These are phyloP conservation scores for Oryza glaberrima DNA, from an alignment of 176 grass and related monocot genomes.

Conservation along the genomic window DNA sequence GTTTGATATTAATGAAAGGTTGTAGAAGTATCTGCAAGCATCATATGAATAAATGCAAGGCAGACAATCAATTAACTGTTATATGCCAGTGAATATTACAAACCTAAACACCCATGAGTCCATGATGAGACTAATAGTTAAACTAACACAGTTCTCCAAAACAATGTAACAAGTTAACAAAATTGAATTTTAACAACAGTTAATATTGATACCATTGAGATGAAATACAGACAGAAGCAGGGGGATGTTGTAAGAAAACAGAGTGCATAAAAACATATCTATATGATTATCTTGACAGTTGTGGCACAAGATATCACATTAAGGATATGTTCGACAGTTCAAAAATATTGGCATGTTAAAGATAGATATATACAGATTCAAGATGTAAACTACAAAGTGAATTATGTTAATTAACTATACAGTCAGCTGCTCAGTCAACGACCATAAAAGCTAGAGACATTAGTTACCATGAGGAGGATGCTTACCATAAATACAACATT, in stretches of 20 bases:
- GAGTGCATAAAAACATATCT: neutral
- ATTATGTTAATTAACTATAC: conserved; percentile 7
- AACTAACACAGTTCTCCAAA: conserved; percentile 10
- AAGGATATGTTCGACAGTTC: neutral
- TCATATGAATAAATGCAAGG: conserved; percentile 23
- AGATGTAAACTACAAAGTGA: neutral
- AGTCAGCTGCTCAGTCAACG: neutral
- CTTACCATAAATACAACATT: conserved; percentile 99
- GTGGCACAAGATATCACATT: neutral
- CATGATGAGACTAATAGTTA: conserved; percentile 5
- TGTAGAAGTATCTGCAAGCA: conserved; percentile 12
- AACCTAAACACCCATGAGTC: neutral
- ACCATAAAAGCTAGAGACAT: neutral
- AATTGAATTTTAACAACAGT: neutral
- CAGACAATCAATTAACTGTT: neutral
- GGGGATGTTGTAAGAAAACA: conserved; percentile 5
- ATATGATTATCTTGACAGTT: neutral
- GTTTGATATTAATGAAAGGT: conserved; percentile 23
- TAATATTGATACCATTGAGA: conserved; percentile 21
- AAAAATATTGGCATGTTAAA: conserved; percentile 11
- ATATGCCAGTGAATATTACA: neutral
- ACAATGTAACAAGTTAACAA: conserved; percentile 22
- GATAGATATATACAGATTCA: conserved; percentile 5
- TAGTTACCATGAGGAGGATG: conserved; percentile 34
- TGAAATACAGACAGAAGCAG: conserved; percentile 21